These are phyloP conservation scores for Brettanomyces bruxellensis DNA, from an alignment of 805 yeast species.

Conservation along the genomic window DNA sequence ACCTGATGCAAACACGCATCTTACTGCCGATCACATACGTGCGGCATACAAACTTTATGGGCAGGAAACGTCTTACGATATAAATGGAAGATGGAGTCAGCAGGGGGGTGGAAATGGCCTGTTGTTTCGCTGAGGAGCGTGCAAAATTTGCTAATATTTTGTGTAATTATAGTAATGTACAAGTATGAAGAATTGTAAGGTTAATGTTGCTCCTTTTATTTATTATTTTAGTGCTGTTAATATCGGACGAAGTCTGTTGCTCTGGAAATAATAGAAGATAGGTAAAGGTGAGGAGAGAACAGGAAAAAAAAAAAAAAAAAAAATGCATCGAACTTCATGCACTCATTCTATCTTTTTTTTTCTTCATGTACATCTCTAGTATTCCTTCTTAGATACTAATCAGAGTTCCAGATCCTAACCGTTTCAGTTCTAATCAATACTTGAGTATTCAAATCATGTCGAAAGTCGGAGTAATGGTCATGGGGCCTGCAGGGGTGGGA, in stretches of 20 bases:
- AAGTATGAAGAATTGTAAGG: too few species aligned
- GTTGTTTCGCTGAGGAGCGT: conserved; percentile 44
- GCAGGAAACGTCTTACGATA: conserved; percentile 54
- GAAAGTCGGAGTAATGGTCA: conserved; percentile 83
- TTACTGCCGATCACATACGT: conserved; percentile 75
- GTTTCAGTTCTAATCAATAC: too few species aligned
- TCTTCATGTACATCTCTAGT: too few species aligned
- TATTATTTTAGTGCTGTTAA: neutral
- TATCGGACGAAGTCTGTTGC: neutral
- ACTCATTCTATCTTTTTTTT: too few species aligned
- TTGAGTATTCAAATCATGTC: conserved; percentile 46
- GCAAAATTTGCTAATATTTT: neutral
- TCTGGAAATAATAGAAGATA: too few species aligned
- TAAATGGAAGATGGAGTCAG: conserved; percentile 54
- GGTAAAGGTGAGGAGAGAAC: too few species aligned
- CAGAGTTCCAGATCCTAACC: too few species aligned
- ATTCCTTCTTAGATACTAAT: too few species aligned
- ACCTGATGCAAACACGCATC: conserved; percentile 39
- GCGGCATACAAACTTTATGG: conserved; percentile 82
- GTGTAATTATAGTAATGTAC: too few species aligned
- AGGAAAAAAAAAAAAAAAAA: too few species aligned
- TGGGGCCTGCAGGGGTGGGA: conserved; percentile 99
- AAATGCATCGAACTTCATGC: too few species aligned
- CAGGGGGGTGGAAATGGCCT: conserved; percentile 68
- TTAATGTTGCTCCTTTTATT: too few species aligned